phyloP scores from a whole-genome alignment of 345 rosid genomes.

The Ceriops decandra region DNA sequence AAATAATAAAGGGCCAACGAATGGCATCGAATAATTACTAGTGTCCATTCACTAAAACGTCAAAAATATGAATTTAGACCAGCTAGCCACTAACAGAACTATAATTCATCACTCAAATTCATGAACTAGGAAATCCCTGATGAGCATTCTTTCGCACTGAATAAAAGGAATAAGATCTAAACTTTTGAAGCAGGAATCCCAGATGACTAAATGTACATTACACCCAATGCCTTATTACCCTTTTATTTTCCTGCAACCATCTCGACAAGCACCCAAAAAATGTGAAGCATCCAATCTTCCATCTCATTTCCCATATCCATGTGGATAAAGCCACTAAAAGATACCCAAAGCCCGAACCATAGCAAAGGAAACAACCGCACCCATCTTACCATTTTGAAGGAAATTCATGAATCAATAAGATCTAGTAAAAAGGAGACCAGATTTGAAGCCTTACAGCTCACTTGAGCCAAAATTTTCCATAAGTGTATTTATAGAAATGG shows the following conservation, averaged over 20 bases:
- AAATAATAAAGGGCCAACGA: too few relatives aligned
- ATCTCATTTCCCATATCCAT: not conserved
- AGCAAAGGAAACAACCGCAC: constrained; percentile 3
- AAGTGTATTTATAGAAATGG: not conserved
- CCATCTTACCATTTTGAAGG: constrained; percentile 1
- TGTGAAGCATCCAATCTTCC: not conserved
- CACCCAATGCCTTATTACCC: not conserved
- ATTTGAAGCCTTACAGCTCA: not conserved
- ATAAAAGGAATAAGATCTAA: constrained; percentile 11
- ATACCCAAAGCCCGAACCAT: not conserved
- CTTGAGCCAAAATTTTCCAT: not conserved
- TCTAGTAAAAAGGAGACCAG: constrained; percentile 11
- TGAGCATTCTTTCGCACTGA: not conserved
- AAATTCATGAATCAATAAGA: constrained; percentile 12
- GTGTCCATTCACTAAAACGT: not conserved
- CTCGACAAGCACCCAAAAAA: not conserved
- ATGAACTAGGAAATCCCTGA: not conserved
- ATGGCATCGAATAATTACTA: not conserved
- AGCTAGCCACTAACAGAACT: not conserved
- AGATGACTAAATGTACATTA: not conserved
- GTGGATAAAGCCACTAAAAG: not conserved
- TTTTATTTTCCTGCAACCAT: not conserved
- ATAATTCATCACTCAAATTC: not conserved
- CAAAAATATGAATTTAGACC: not conserved
- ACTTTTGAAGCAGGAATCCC: not conserved